phyloP scores from a whole-genome alignment of 176 grass and related monocot genomes.

The Typha latifolia region DNA sequence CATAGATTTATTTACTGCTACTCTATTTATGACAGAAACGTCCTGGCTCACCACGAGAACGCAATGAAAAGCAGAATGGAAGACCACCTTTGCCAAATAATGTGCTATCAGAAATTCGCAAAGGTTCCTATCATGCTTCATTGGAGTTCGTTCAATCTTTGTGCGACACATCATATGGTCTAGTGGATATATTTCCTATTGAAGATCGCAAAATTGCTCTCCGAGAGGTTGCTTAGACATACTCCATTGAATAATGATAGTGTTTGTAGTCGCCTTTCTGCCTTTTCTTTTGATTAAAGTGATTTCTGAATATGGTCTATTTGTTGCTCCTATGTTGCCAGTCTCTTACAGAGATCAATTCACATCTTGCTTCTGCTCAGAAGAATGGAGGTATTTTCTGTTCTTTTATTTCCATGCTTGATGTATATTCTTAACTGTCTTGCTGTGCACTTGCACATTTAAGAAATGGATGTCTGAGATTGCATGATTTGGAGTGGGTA shows the following conservation, averaged over 20 bases:
- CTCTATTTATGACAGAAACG: slow-evolving; percentile 47
- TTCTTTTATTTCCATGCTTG: slow-evolving; percentile 15
- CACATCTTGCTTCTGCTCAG: slow-evolving; percentile 60
- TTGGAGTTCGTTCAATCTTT: slow-evolving; percentile 91
- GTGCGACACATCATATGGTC: slow-evolving; percentile 90
- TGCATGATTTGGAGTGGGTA: too few species aligned
- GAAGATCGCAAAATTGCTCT: slow-evolving; percentile 97
- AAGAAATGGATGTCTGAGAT: too few species aligned
- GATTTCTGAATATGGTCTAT: not conserved
- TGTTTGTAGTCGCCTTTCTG: not conserved
- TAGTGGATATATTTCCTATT: slow-evolving; percentile 91
- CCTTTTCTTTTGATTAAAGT: not conserved
- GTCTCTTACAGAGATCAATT: slow-evolving; percentile 63
- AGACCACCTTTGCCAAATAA: slow-evolving; percentile 94
- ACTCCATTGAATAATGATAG: slow-evolving; percentile 9
- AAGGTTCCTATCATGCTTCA: slow-evolving; percentile 92
- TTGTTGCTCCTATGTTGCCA: slow-evolving; percentile 3
- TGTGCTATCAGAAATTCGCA: slow-evolving; percentile 62
- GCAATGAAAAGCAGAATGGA: slow-evolving; percentile 53
- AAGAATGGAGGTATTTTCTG: slow-evolving; percentile 83
- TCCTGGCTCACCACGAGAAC: slow-evolving; percentile 37
- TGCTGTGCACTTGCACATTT: not conserved
- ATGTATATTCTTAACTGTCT: not conserved
- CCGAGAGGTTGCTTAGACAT: slow-evolving; percentile 44
- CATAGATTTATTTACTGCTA: slow-evolving; percentile 7